A percentile compares a stretch with the other conserved stretches of the same genome.
Evolutionary conservation across 371 early-diverging fungal genomes (phyloP).

Genomic region (Mucor plumbeus): DNA sequence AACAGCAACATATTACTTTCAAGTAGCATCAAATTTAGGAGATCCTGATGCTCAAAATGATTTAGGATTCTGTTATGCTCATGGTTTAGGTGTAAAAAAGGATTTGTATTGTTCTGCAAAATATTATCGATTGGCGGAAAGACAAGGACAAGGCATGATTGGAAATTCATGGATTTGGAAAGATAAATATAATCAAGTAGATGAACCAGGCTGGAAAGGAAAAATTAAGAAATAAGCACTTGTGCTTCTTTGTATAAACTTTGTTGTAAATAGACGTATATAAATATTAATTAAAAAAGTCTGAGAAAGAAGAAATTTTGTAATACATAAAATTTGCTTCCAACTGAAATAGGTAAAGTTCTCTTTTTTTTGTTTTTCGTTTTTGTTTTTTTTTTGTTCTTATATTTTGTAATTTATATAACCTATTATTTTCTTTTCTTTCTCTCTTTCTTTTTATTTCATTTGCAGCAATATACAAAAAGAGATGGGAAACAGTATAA

Average conservation of each 20-base stretch:
- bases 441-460: neutral
- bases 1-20: constrained; percentile 85
- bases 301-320: neutral
- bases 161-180: constrained; percentile 97
- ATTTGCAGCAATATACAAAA: neutral
- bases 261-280: neutral
- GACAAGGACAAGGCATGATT: constrained; percentile 80
- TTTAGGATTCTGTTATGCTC: constrained; percentile 77
- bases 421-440: neutral
- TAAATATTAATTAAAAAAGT: neutral
- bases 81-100: constrained; percentile 85
- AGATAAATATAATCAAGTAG: constrained; percentile 66
- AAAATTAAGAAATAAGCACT: constrained; percentile 13
- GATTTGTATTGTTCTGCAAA: constrained; percentile 82
- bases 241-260: neutral
- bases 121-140: constrained; percentile 85
- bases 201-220: constrained; percentile 22
- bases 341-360: constrained; percentile 2
- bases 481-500: constrained; percentile 75
- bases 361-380: constrained; percentile 10
- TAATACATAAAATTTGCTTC: constrained; percentile 2
- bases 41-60: constrained; percentile 92
- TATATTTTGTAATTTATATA: neutral
- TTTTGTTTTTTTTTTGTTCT: neutral
- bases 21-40: constrained; percentile 87